Evolutionary conservation across 768 basidiomycete genomes (phyloP).

Genomic region (Lepiota brunneoincarnata): DNA sequence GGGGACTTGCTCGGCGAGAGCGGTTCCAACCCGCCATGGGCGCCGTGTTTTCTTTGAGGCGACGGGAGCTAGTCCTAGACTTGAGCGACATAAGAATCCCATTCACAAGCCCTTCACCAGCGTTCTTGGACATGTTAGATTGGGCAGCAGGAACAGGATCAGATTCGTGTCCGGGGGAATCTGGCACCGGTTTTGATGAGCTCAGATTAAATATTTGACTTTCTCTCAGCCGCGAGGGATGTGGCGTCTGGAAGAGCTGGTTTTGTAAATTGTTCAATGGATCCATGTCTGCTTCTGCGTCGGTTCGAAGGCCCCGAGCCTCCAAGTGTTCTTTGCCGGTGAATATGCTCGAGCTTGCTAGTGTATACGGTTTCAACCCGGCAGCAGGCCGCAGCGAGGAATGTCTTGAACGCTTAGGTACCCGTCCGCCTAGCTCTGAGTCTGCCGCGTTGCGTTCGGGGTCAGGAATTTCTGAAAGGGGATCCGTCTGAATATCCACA

Average conservation of each 20-base stretch:
- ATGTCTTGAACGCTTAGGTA: not conserved
- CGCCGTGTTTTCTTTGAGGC: constrained; percentile 4
- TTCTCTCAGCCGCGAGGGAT: not conserved
- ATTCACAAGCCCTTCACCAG: not conserved
- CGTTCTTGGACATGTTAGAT: not conserved
- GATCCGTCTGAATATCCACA: not conserved
- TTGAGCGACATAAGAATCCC: not conserved
- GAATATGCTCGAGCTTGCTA: too few relatives aligned
- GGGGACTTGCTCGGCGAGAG: not conserved
- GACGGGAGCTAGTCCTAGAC: constrained; percentile 2
- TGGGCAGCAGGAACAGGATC: not conserved
- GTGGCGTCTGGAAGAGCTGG: not conserved
- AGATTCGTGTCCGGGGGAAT: not conserved
- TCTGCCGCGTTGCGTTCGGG: not conserved
- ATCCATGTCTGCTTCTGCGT: too few relatives aligned
- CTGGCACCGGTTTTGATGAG: not conserved
- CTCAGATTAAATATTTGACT: not conserved
- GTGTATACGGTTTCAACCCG: too few relatives aligned
- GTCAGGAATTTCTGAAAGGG: not conserved
- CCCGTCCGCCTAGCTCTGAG: not conserved
- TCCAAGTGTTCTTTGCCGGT: too few relatives aligned
- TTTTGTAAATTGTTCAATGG: too few relatives aligned
- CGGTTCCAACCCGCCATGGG: not conserved
- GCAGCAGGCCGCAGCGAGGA: too few relatives aligned
- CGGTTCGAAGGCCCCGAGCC: too few relatives aligned